Percentiles rank a stretch among this genome's conserved stretches.
These are phyloP conservation scores for Penicillium diatomitis DNA, from an alignment of 495 filamentous ascomycete genomes.

Conservation along the genomic window DNA sequence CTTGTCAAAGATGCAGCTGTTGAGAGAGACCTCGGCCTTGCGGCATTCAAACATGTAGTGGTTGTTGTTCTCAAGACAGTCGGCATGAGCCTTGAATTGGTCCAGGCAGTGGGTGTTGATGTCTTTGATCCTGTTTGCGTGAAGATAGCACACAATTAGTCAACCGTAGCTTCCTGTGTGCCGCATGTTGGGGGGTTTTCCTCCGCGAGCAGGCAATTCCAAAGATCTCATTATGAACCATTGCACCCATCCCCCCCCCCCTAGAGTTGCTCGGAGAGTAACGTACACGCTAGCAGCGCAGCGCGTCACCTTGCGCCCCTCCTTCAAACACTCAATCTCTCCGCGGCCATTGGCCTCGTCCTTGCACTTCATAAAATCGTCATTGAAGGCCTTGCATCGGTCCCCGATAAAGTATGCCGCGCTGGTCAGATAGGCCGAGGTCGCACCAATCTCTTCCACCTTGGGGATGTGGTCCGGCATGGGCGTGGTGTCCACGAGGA, in stretches of 20 bases:
- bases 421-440: conserved; percentile 80
- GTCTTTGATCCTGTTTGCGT: conserved; percentile 63
- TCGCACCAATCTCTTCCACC: conserved; percentile 84
- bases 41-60: conserved; percentile 93
- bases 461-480: conserved; percentile 83
- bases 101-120: conserved; percentile 91
- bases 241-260: not conserved
- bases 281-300: conserved; percentile 95
- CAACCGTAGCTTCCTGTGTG: too few relatives aligned
- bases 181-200: too few relatives aligned
- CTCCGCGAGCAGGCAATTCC: too few relatives aligned
- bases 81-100: conserved; percentile 87
- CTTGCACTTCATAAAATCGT: conserved; percentile 99
- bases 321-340: conserved; percentile 90
- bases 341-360: conserved; percentile 76
- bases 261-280: not conserved
- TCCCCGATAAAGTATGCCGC: conserved; percentile 97
- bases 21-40: conserved; percentile 65
- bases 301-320: conserved; percentile 90
- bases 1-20: conserved; percentile 90
- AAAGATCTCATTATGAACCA: too few relatives aligned
- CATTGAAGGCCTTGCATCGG: conserved; percentile 88
- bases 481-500: conserved; percentile 92
- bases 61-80: conserved; percentile 95
- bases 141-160: conserved; percentile 2